These are phyloP conservation scores for Mayamaea pseudoterrestris DNA, from an alignment of 108 stramenopile genomes.

Conservation along the genomic window DNA sequence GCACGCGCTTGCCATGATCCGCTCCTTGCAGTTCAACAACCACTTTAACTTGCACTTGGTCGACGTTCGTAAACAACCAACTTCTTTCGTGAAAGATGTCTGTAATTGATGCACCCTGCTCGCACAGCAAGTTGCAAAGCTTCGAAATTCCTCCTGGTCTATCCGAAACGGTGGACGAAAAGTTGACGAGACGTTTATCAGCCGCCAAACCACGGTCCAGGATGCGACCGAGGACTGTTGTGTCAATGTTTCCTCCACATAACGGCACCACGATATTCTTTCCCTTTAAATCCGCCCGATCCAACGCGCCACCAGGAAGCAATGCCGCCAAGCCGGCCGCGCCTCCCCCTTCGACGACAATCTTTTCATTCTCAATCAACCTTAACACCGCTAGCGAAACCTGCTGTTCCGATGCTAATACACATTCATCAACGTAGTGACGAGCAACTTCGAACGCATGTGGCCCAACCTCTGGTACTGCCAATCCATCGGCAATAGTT, in stretches of 20 bases:
- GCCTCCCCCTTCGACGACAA: conserved; percentile 88
- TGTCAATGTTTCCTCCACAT: conserved; percentile 97
- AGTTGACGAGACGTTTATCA: conserved; percentile 81
- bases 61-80: conserved; percentile 86
- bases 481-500: conserved; percentile 94
- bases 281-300: conserved; percentile 71
- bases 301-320: conserved; percentile 79
- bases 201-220: conserved; percentile 93
- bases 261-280: conserved; percentile 92
- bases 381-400: conserved; percentile 88
- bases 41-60: conserved; percentile 86
- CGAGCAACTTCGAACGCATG: conserved; percentile 86
- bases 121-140: conserved; percentile 48
- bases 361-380: conserved; percentile 91
- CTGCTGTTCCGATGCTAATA: conserved; percentile 62
- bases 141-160: conserved; percentile 86
- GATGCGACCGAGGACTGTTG: conserved; percentile 83
- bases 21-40: conserved; percentile 75
- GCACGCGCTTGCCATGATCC: conserved; percentile 48
- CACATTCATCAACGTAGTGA: conserved; percentile 86
- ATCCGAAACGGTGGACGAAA: conserved; percentile 89
- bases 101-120: conserved; percentile 75
- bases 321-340: conserved; percentile 88
- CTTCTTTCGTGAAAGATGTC: conserved; percentile 97
- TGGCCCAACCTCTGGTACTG: conserved; percentile 84